Evolutionary conservation across 2,329 filamentous ascomycete species (phyloP), one percentile per base, ranked within the genome.

Genomic region (Microsporum audouinii): DNA sequence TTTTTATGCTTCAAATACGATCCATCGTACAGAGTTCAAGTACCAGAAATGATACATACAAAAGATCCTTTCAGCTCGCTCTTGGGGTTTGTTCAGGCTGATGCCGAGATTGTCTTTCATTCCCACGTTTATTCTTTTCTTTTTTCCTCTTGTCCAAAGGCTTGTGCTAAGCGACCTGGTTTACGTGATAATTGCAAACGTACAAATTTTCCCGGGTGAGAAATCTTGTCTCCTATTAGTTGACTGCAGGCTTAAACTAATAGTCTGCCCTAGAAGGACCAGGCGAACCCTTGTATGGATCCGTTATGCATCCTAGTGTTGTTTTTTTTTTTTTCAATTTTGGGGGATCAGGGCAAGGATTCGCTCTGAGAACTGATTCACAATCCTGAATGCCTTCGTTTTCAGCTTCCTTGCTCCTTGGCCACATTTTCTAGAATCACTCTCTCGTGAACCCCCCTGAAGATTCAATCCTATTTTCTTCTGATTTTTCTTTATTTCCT

Each of bases 1-100:
- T 17, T 5, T 23, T 31, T 8, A 43, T 64, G 64, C 38, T 33
- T 59, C 10, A 58, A 61, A n/a, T 64, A 65, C 41, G 58, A 61
- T 27, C 39, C 45, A 14, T 36, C 23, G 8, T 39, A 33, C 49
- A 33, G 38, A 57, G 31, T 57, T 57, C 36, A 29, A 36, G 10
- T 43, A 57, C 34, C 56, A 36, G 27, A 34, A 53, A 36, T 10
- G 34, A 31, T n/a, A 55, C 38, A n/a, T 57, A 23, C 34, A n/a
- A 38, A 17, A 38, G n/a, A 17, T 7, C n/a, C 31, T 10, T 55
- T 49, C 45, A 55, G 49, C 29, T 55, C 31, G 31, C 5, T 31
- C 45, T 33, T 49, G 45, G 23, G 31, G 31, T 34, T 36, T 6
- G 3, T 55, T 55, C 36, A 6, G 8, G 49, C 49, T 53, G 31